Evolutionary conservation across 306 rosid genomes (phyloP).

Genomic region (Senna siamea): DNA sequence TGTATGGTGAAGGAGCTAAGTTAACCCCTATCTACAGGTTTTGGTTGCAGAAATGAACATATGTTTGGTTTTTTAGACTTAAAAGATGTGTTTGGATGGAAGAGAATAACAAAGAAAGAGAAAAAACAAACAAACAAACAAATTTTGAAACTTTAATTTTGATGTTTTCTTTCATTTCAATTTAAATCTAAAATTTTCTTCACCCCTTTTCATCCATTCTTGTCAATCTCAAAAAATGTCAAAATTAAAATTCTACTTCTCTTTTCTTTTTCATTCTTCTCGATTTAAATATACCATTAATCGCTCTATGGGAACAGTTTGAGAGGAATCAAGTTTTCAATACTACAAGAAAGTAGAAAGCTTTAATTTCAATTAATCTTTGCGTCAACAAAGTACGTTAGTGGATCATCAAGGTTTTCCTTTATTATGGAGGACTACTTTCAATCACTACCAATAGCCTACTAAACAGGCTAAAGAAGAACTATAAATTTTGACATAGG

Average conservation of each 20-base stretch:
- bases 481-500: conserved; percentile 31
- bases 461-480: conserved; percentile 29
- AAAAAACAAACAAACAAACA: too few relatives aligned
- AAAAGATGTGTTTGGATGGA: background rate
- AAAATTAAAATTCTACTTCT: too few relatives aligned
- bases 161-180: too few relatives aligned
- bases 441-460: conserved; percentile 30
- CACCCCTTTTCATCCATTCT: too few relatives aligned
- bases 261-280: too few relatives aligned
- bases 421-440: conserved; percentile 21
- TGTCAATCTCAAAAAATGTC: too few relatives aligned
- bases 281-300: too few relatives aligned
- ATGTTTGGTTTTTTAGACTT: background rate
- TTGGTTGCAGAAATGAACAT: conserved; percentile 16
- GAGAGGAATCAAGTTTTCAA: too few relatives aligned
- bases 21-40: background rate
- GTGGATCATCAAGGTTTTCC: conserved; percentile 47
- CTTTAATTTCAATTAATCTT: conserved; percentile 42
- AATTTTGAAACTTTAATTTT: too few relatives aligned
- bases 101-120: too few relatives aligned
- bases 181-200: too few relatives aligned
- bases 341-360: conserved; percentile 17
- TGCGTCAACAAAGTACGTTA: conserved; percentile 28
- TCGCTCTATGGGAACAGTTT: too few relatives aligned
- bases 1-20: background rate